Percentiles rank a stretch among this genome's conserved stretches.
phyloP scores from a whole-genome alignment of 371 early-diverging fungal species.

The Capillidium heterosporum region DNA sequence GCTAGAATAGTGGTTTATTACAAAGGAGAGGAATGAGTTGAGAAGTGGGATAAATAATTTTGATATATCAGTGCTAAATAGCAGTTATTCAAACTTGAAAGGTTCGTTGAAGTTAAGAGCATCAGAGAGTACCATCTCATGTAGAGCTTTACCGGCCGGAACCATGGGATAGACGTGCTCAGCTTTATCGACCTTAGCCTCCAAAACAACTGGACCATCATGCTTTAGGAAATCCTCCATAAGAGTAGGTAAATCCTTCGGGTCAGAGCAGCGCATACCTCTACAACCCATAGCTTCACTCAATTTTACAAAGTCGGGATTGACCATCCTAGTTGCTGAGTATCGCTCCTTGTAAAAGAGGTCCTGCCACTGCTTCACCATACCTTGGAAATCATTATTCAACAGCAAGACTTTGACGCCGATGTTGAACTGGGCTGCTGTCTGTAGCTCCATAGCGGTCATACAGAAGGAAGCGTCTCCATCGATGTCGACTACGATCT shows the following conservation, averaged over 20 bases:
- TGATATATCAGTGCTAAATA: too few species aligned
- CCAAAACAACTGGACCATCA: conserved; percentile 78
- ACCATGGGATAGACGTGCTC: conserved; percentile 96
- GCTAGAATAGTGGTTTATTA: too few species aligned
- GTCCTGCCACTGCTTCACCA: conserved; percentile 98
- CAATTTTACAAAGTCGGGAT: conserved; percentile 95
- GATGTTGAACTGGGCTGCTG: conserved; percentile 88
- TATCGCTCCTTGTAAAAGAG: conserved; percentile 91
- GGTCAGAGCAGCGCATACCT: conserved; percentile 64
- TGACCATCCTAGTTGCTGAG: conserved; percentile 81
- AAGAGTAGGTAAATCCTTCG: conserved; percentile 64
- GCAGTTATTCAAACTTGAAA: too few species aligned
- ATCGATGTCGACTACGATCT: conserved; percentile 88
- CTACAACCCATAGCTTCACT: conserved; percentile 86
- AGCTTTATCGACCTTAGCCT: conserved; percentile 70
- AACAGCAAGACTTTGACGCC: conserved; percentile 86
- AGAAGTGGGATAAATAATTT: too few species aligned
- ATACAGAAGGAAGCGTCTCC: conserved; percentile 95
- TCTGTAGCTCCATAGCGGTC: conserved; percentile 94
- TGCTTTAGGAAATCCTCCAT: conserved; percentile 78
- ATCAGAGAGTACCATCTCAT: conserved; percentile 28
- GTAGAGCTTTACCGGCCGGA: conserved; percentile 80
- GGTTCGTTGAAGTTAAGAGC: not conserved
- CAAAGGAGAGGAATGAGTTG: too few species aligned
- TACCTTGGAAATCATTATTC: conserved; percentile 97